Evolutionary conservation across 2,329 filamentous ascomycete genomes (phyloP).

Genomic region (Herpotrichia juniperi): DNA sequence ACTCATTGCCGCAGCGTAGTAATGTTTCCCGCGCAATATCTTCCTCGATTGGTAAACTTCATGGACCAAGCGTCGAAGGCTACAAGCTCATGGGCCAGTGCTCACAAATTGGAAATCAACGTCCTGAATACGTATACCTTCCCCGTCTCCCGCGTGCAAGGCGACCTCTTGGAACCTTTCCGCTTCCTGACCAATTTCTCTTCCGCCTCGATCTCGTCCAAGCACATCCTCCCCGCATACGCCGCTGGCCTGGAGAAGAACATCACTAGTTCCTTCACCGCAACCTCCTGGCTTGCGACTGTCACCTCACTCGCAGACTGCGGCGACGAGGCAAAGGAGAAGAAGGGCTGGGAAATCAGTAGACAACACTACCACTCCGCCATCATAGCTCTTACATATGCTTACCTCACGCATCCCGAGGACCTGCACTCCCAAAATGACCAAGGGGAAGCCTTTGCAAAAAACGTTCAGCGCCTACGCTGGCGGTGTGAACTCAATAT

Average conservation of each 20-base stretch:
- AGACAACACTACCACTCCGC: slow-evolving; percentile 30
- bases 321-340: slow-evolving; percentile 22
- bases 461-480: slow-evolving; percentile 32
- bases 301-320: slow-evolving; percentile 25
- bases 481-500: slow-evolving; percentile 36
- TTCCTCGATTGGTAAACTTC: slow-evolving; percentile 43
- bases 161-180: slow-evolving; percentile 40
- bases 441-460: slow-evolving; percentile 24
- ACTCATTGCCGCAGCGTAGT: slow-evolving; percentile 30
- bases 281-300: slow-evolving; percentile 22
- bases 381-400: slow-evolving; percentile 38
- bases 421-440: slow-evolving; percentile 25
- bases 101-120: slow-evolving; percentile 26
- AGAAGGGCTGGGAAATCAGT: slow-evolving; percentile 19
- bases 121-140: slow-evolving; percentile 33
- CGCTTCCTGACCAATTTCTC: slow-evolving; percentile 31
- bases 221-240: slow-evolving; percentile 31
- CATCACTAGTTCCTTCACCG: slow-evolving; percentile 23
- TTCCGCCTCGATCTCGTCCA: slow-evolving; percentile 20
- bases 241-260: slow-evolving; percentile 24
- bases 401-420: slow-evolving; percentile 37
- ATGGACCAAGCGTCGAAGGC: slow-evolving; percentile 30
- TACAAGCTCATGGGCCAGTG: slow-evolving; percentile 26
- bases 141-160: slow-evolving; percentile 31
- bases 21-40: slow-evolving; percentile 43